Evolutionary conservation across 805 yeast species (phyloP).

Genomic region (Wickerhamiella domercqiae): DNA sequence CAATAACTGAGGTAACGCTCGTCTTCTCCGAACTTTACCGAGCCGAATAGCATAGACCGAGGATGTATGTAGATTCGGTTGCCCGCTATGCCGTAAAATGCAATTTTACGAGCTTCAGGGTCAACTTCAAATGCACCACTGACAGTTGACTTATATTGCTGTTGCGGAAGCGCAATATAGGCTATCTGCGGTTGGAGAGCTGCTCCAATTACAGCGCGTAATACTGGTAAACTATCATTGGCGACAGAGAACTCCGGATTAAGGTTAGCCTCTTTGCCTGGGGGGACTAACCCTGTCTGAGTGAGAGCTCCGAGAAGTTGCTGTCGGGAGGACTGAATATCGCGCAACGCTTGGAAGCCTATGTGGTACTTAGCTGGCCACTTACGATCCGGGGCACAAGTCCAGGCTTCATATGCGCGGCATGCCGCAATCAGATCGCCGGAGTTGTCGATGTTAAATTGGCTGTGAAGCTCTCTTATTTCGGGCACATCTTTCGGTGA

Average conservation of each 20-base stretch:
- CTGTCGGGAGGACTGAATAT: conserved; percentile 50
- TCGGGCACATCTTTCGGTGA: conserved; percentile 42
- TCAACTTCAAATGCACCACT: conserved; percentile 78
- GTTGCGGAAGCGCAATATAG: conserved; percentile 66
- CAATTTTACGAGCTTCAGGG: conserved; percentile 59
- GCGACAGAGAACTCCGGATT: conserved; percentile 5
- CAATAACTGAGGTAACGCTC: conserved; percentile 46
- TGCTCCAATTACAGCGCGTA: conserved; percentile 61
- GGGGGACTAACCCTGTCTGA: conserved; percentile 64
- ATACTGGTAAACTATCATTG: conserved; percentile 18
- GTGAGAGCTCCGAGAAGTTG: conserved; percentile 59
- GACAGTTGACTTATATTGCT: conserved; percentile 51
- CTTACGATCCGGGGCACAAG: conserved; percentile 6
- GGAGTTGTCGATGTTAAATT: conserved; percentile 11
- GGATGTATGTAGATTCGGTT: conserved; percentile 76
- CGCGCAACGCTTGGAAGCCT: conserved; percentile 51
- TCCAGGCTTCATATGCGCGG: conserved; percentile 43
- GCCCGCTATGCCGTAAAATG: conserved; percentile 59
- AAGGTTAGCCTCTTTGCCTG: conserved; percentile 28
- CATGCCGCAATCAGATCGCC: conserved; percentile 69
- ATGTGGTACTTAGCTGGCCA: conserved; percentile 44
- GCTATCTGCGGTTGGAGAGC: conserved; percentile 74
- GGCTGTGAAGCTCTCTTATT: conserved; percentile 30
- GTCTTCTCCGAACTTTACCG: conserved; percentile 25
- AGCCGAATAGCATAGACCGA: conserved; percentile 55